A percentile compares a stretch with the other conserved stretches of the same genome.
Conservation (phyloP, 768 basidiomycete species). For the Mrakia hoshinonis region DNA sequence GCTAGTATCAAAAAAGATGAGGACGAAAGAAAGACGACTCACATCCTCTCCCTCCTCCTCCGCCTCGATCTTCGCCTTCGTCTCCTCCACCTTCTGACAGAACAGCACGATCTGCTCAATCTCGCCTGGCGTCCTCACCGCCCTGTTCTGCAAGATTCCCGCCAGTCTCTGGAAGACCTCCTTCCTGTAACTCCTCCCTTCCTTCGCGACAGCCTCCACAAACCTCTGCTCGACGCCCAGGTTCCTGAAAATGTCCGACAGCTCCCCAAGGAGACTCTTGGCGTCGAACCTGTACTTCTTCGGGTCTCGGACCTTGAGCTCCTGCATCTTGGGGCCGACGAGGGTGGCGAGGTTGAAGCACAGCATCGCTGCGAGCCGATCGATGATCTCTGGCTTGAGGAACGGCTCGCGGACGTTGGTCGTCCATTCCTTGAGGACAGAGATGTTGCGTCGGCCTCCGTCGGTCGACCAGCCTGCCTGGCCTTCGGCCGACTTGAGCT, state of each 20-base stretch:
- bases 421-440: slow-evolving; percentile 81
- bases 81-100: slow-evolving; percentile 72
- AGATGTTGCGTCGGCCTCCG: slow-evolving; percentile 79
- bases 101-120: slow-evolving; percentile 61
- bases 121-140: slow-evolving; percentile 68
- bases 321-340: slow-evolving; percentile 77
- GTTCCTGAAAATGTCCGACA: slow-evolving; percentile 84
- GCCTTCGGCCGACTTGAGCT: slow-evolving; percentile 69
- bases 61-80: slow-evolving; percentile 59
- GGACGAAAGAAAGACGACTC: slow-evolving; percentile 42
- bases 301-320: slow-evolving; percentile 72
- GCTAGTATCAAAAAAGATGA: background rate
- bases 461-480: slow-evolving; percentile 78
- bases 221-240: slow-evolving; percentile 71
- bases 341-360: slow-evolving; percentile 87
- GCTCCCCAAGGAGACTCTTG: slow-evolving; percentile 66
- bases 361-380: slow-evolving; percentile 89
- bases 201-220: slow-evolving; percentile 76
- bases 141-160: slow-evolving; percentile 53
- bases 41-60: slow-evolving; percentile 76
- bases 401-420: slow-evolving; percentile 85
- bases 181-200: slow-evolving; percentile 82
- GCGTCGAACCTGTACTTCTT: slow-evolving; percentile 88
- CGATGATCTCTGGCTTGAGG: slow-evolving; percentile 92
- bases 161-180: slow-evolving; percentile 74